Conservation (phyloP, 768 basidiomycete species). For the Hortiboletus campestris region DNA sequence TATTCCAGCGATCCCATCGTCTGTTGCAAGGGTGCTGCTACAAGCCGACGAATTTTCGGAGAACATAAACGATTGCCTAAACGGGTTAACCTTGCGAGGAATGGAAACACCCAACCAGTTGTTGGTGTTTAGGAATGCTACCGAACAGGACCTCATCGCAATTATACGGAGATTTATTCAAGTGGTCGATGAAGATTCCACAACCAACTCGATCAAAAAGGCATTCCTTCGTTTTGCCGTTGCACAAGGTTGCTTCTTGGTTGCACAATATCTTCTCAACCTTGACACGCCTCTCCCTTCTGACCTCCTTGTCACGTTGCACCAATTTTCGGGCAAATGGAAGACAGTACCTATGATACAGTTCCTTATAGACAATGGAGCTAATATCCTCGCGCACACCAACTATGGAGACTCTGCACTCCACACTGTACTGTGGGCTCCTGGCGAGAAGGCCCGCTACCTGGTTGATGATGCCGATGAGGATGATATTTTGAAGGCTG, state of each 20-base stretch:
- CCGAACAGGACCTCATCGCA: neutral
- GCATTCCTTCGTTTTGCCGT: neutral
- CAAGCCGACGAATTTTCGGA: neutral
- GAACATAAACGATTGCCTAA: neutral
- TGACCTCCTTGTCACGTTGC: neutral
- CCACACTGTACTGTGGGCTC: neutral
- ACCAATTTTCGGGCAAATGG: neutral
- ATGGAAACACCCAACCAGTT: neutral
- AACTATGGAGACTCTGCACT: neutral
- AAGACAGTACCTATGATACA: neutral
- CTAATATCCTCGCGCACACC: neutral
- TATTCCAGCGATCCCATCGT: neutral
- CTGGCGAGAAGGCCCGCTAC: too few species aligned
- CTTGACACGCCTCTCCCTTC: neutral
- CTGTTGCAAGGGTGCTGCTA: neutral
- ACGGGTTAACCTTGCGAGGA: too few species aligned
- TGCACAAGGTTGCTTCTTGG: neutral
- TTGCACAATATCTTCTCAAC: neutral
- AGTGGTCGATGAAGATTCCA: neutral
- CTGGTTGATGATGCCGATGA: neutral
- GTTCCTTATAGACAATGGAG: neutral
- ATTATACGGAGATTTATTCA: neutral
- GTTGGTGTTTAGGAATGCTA: neutral
- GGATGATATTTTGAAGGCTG: neutral
- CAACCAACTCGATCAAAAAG: neutral